These are phyloP conservation scores for Clarireedia sp. DNA, from an alignment of 2,329 filamentous ascomycete species.

Conservation along the genomic window DNA sequence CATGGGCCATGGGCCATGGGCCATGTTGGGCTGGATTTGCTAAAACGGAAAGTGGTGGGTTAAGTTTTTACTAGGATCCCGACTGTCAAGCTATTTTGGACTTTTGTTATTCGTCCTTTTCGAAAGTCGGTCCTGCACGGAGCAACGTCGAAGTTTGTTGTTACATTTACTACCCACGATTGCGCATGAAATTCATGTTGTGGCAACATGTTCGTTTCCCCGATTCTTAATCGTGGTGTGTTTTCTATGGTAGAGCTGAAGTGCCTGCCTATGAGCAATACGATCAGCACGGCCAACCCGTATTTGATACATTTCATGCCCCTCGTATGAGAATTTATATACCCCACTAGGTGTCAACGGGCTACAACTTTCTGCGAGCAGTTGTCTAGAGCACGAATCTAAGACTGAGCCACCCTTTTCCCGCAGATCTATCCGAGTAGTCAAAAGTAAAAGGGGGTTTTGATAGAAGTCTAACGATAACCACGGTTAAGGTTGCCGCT, in stretches of 20 bases:
- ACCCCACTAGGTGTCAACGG: too few relatives aligned
- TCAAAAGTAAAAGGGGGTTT: neutral
- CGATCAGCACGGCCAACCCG: too few relatives aligned
- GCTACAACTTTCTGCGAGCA: neutral
- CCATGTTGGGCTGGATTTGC: neutral
- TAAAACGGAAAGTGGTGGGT: neutral
- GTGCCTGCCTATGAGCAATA: too few relatives aligned
- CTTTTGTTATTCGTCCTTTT: neutral
- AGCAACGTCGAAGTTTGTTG: neutral
- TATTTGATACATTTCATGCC: too few relatives aligned
- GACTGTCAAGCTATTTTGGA: too few relatives aligned
- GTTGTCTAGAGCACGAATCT: constrained; percentile 1
- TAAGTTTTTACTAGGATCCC: neutral
- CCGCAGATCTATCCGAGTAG: neutral
- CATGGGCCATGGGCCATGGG: neutral
- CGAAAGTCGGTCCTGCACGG: neutral
- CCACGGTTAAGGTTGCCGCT: too few relatives aligned
- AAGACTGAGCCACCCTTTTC: neutral
- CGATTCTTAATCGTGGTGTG: neutral
- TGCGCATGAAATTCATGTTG: neutral
- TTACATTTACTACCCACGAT: neutral
- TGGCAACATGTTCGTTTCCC: neutral
- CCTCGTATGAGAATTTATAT: too few relatives aligned
- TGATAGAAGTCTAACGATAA: neutral
- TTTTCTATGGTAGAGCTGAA: neutral